phyloP scores from a whole-genome alignment of 1,284 basidiomycete genomes.

The Cutaneotrichosporon cutaneum region DNA sequence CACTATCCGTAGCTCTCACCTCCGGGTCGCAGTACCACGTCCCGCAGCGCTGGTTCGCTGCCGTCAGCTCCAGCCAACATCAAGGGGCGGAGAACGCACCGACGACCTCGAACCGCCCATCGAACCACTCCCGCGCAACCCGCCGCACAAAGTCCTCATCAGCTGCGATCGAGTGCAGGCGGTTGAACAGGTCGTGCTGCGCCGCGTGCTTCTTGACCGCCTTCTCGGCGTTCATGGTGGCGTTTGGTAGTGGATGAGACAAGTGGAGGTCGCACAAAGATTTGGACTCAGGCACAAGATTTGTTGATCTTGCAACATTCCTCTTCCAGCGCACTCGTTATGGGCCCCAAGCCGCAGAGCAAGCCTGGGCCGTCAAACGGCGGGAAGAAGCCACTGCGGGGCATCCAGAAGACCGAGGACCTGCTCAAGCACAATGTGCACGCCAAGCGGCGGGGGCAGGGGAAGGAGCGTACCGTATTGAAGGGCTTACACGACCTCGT shows the following conservation, averaged over 20 bases:
- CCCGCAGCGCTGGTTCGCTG: constrained; percentile 86
- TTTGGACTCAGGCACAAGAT: constrained; percentile 14
- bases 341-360: constrained; percentile 9
- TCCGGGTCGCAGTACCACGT: constrained; percentile 85
- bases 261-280: constrained; percentile 10
- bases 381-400: constrained; percentile 25
- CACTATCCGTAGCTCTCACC: constrained; percentile 38
- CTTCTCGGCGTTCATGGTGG: constrained; percentile 26
- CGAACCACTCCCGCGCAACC: constrained; percentile 59
- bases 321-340: not conserved
- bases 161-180: constrained; percentile 77
- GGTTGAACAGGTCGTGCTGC: constrained; percentile 70
- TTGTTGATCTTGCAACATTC: constrained; percentile 9
- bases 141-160: constrained; percentile 69
- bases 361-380: not conserved
- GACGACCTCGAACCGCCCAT: constrained; percentile 41
- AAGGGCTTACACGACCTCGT: constrained; percentile 33
- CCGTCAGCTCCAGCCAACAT: not conserved
- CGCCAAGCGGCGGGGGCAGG: constrained; percentile 32
- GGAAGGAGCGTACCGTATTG: constrained; percentile 34
- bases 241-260: not conserved
- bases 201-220: constrained; percentile 47
- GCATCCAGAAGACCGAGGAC: constrained; percentile 40
- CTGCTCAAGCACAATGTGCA: constrained; percentile 29
- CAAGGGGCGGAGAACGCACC: constrained; percentile 29